phyloP scores from a whole-genome alignment of 768 basidiomycete species.

The Podaxis pistillaris region DNA sequence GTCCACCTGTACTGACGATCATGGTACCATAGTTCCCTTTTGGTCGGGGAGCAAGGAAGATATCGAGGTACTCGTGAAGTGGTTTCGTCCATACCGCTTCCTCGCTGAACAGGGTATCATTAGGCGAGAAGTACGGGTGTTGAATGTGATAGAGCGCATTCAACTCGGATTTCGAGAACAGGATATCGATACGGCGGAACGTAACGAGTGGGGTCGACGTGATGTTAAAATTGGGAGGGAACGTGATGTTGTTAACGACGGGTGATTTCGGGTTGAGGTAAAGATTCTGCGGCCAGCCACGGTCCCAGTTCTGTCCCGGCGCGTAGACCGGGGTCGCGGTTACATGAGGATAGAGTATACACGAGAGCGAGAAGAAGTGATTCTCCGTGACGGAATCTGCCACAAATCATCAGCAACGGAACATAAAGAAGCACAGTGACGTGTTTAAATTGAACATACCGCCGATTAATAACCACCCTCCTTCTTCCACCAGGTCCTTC shows the following conservation, averaged over 20 bases:
- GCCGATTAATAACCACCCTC: conserved; percentile 68
- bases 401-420: neutral
- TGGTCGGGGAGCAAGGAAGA: conserved; percentile 48
- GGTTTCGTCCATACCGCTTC: conserved; percentile 55
- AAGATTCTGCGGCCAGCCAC: conserved; percentile 63
- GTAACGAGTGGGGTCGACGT: conserved; percentile 58
- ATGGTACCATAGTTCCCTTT: conserved; percentile 57
- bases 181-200: conserved; percentile 64
- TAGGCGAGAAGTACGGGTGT: conserved; percentile 25
- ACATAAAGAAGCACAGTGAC: neutral
- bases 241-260: conserved; percentile 36
- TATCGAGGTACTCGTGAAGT: conserved; percentile 49
- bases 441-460: conserved; percentile 31
- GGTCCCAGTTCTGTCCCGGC: conserved; percentile 52
- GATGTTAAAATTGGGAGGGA: conserved; percentile 56
- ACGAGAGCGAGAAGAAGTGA: conserved; percentile 74
- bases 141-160: conserved; percentile 38
- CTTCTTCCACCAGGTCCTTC: conserved; percentile 59
- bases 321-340: conserved; percentile 63
- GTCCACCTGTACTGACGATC: conserved; percentile 63
- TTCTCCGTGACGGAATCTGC: conserved; percentile 69
- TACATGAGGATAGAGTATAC: conserved; percentile 64
- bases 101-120: conserved; percentile 50
- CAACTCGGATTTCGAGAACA: conserved; percentile 49
- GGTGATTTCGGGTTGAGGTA: conserved; percentile 60